phyloP scores from a whole-genome alignment of 352 stramenopile species.

The Globisporangium recalcitrans region DNA sequence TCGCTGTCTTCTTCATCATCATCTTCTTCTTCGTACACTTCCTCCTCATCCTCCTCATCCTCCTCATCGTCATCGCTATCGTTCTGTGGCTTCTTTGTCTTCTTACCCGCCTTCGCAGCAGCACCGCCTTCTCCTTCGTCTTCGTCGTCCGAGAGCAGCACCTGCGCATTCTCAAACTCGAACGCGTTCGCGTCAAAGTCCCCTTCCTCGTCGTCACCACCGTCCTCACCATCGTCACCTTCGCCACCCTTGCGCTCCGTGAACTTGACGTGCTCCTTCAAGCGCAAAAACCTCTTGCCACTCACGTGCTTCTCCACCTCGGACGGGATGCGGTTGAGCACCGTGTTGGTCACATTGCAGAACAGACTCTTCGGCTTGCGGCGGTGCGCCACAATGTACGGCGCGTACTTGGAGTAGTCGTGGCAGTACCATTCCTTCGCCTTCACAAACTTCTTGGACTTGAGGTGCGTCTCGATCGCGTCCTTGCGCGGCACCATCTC shows the following conservation, averaged over 20 bases:
- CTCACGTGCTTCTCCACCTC: slow-evolving; percentile 89
- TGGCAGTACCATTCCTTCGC: slow-evolving; percentile 85
- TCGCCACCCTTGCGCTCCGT: slow-evolving; percentile 18
- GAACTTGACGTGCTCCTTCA: slow-evolving; percentile 73
- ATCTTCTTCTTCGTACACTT: slow-evolving; percentile 16
- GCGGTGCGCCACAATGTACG: slow-evolving; percentile 87
- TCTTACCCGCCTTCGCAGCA: slow-evolving; percentile 7
- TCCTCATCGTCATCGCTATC: slow-evolving; percentile 18
- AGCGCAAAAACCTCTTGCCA: slow-evolving; percentile 80
- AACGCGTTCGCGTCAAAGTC: slow-evolving; percentile 80
- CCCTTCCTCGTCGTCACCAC: slow-evolving; percentile 24
- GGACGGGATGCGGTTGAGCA: slow-evolving; percentile 86
- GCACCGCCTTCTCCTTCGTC: slow-evolving; percentile 47
- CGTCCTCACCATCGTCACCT: slow-evolving; percentile 38
- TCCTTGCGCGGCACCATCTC: slow-evolving; percentile 67
- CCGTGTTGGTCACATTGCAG: slow-evolving; percentile 81
- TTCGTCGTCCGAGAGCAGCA: slow-evolving; percentile 68
- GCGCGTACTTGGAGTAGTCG: slow-evolving; percentile 90
- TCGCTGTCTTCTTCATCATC: slow-evolving; percentile 34
- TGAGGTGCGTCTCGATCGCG: slow-evolving; percentile 56
- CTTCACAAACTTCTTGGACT: slow-evolving; percentile 80
- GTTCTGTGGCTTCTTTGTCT: slow-evolving; percentile 16
- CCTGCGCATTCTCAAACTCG: slow-evolving; percentile 76
- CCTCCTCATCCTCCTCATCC: slow-evolving; percentile 18
- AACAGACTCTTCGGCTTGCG: slow-evolving; percentile 77